Evolutionary conservation across 306 rosid genomes (phyloP).

Genomic region (Vigna mungo): DNA sequence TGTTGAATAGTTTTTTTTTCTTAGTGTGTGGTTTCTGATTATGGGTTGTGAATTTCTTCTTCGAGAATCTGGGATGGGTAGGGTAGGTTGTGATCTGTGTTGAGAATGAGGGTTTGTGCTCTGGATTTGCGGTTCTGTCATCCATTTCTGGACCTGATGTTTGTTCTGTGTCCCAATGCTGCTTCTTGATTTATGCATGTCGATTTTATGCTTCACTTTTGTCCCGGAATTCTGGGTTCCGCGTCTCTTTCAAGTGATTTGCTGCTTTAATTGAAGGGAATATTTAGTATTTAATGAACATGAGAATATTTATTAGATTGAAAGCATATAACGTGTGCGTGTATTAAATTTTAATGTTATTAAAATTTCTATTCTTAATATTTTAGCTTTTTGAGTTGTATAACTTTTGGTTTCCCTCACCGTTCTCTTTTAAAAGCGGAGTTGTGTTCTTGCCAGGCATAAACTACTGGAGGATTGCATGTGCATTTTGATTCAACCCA

Average conservation of each 20-base stretch:
- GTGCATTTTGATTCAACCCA: conserved; percentile 29
- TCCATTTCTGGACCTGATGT: conserved; percentile 38
- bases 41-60: conserved; percentile 40
- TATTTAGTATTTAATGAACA: background rate
- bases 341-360: background rate
- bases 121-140: conserved; percentile 23
- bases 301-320: background rate
- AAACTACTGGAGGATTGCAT: background rate
- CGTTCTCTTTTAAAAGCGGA: background rate
- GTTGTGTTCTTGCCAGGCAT: background rate
- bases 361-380: background rate
- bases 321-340: background rate
- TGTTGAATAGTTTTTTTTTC: conserved; percentile 24
- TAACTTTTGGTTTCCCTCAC: background rate
- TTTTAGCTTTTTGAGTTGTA: conserved; percentile 10
- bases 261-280: background rate
- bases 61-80: conserved; percentile 39
- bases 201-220: conserved; percentile 30
- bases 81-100: conserved; percentile 47
- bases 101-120: conserved; percentile 12
- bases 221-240: conserved; percentile 12
- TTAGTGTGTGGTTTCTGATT: conserved; percentile 31
- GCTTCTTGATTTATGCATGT: conserved; percentile 55
- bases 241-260: conserved; percentile 23
- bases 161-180: conserved; percentile 34